These are phyloP conservation scores for Penicillium lagena DNA, from an alignment of 495 filamentous ascomycete species.

Conservation along the genomic window DNA sequence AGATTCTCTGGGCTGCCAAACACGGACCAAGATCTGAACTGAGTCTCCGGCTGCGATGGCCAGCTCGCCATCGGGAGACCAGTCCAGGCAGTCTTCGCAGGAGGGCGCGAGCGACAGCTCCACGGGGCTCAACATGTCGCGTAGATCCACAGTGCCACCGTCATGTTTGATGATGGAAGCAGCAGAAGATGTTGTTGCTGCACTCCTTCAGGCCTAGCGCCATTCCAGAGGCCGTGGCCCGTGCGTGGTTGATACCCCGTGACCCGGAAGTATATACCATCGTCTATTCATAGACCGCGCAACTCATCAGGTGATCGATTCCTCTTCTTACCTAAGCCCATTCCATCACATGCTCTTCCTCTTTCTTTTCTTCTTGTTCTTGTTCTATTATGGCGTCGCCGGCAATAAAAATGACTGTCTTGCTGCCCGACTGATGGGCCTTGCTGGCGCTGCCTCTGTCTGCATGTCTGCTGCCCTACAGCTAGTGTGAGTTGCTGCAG, in stretches of 20 bases:
- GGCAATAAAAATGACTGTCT: too few species aligned
- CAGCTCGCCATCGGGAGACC: constrained; percentile 58
- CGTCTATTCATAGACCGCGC: too few species aligned
- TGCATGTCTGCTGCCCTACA: too few species aligned
- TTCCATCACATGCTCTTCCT: constrained; percentile 1
- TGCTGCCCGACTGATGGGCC: not conserved
- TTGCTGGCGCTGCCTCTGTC: not conserved
- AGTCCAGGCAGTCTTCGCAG: constrained; percentile 47
- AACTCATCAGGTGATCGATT: too few species aligned
- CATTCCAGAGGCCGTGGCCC: not conserved
- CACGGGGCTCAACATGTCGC: constrained; percentile 26
- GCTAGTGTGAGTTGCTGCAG: too few species aligned
- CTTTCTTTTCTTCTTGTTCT: not conserved
- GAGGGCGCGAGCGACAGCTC: constrained; percentile 32
- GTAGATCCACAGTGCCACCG: not conserved
- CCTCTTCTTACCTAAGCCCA: not conserved
- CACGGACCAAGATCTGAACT: constrained; percentile 47
- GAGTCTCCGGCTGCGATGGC: constrained; percentile 53
- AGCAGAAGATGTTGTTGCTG: not conserved
- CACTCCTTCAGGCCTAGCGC: constrained; percentile 14
- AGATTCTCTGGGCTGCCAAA: not conserved
- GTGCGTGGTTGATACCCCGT: not conserved
- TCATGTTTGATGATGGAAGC: not conserved
- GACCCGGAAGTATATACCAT: too few species aligned
- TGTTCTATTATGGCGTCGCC: not conserved